Base-by-base conservation (phyloP, 148 eudicot genomes). In the Heliosperma pusillum region DNA sequence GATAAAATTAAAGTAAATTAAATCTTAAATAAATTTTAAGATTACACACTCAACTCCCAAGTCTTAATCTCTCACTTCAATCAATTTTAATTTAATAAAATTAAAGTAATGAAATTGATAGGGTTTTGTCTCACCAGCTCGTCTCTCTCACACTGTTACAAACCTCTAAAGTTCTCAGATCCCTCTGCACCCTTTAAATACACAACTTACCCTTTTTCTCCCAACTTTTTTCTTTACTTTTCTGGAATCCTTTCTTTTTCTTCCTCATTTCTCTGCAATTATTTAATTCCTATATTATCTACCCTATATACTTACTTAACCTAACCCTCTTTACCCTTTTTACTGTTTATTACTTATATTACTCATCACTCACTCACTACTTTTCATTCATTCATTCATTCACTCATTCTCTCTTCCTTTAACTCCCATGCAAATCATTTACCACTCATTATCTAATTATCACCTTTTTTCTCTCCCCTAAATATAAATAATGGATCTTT, bases 391-490 rank as follows among this genome's bases (percentile, higher is more conserved):
- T 50, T 40, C 64, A 16, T 74, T 44, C 77, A 13, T 16, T 50
- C 55, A 50, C 10, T 50, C 57, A 36, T 36, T 56, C 72, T 45
- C 77, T 75, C 62, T 75, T 74, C 72, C 15, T 78, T 58, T 25
- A 42, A 33, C 36, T 64, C 61, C 78, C 90, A 90, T 83, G 88
- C 91, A 88, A 90, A 90, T 93, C 90, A 93, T 89, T 81, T 80
- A 83, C 45, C 77, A 93, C 96, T 93, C 96, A 93, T 93, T 86
- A 89, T 79, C 83, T 91, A 87, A 91, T 87, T 78, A 82, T 76
- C 11, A 19, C 56, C 71, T 21, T 16, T 66, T 57, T 30, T 69
- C 66, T 75, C 80, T 70, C 40, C 50, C 56, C 12, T 17, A 44
- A 47, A 52, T 42, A 12, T 53, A 26, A 42, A 25, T 58, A 21